Conservation (phyloP, 1,284 basidiomycete species). For the Heterobasidion annosum region DNA sequence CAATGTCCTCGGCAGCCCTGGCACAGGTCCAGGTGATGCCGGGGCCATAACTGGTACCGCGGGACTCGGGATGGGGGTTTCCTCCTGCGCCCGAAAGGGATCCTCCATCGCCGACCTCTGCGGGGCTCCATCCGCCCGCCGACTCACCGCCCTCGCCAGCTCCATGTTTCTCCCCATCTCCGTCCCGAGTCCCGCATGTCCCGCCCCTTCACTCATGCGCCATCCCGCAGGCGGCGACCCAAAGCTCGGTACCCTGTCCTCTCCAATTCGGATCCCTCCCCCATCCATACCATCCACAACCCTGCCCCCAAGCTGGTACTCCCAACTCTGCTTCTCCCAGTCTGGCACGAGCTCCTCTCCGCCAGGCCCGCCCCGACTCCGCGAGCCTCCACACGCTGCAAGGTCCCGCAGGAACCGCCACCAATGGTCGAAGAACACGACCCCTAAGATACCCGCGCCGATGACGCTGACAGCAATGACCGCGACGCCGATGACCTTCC, state of each 20-base stretch:
- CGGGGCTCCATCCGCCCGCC: not conserved
- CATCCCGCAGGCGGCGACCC: not conserved
- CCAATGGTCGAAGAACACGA: constrained; percentile 61
- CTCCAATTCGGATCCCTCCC: not conserved
- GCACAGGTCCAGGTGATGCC: no score
- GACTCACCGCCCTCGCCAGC: not conserved
- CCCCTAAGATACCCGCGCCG: constrained; percentile 38
- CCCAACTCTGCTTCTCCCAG: constrained; percentile 53
- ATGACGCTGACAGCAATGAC: constrained; percentile 50
- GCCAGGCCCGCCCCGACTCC: constrained; percentile 21
- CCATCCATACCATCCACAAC: constrained; percentile 23
- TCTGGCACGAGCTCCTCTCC: constrained; percentile 53
- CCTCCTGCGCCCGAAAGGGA: not conserved
- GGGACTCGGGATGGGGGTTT: not conserved
- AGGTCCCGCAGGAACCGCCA: constrained; percentile 46
- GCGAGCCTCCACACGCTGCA: constrained; percentile 22
- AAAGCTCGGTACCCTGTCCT: not conserved
- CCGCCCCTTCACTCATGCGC: not conserved
- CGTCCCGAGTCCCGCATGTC: not conserved
- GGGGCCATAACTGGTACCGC: not conserved
- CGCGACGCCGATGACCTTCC: constrained; percentile 60
- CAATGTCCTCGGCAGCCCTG: no score
- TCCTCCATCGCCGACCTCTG: not conserved
- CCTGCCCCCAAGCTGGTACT: constrained; percentile 27
- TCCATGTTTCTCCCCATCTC: not conserved